Conservation (phyloP, 306 rosid genomes). For the Quercus aquifolioides region DNA sequence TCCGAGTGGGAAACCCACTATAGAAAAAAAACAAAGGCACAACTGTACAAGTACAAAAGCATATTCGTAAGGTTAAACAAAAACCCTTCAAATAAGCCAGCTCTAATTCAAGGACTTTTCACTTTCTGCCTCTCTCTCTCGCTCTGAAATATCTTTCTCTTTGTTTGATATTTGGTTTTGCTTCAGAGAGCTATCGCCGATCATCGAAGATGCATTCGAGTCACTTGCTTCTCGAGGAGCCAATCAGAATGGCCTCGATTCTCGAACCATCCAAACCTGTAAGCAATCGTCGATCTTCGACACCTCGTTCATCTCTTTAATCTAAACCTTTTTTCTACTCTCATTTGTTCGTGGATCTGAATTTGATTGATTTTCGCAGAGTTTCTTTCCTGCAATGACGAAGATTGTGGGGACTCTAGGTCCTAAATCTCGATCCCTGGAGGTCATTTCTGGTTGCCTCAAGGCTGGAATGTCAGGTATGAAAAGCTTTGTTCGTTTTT, state of each 20-base stretch:
- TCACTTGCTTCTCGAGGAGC: constrained; percentile 94
- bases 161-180: background rate
- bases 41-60: background rate
- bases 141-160: constrained; percentile 2
- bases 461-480: constrained; percentile 98
- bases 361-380: constrained; percentile 34
- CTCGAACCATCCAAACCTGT: constrained; percentile 91
- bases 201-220: constrained; percentile 75
- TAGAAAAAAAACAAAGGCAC: background rate
- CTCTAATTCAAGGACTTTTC: background rate
- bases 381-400: constrained; percentile 85
- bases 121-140: background rate
- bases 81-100: background rate
- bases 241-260: constrained; percentile 90
- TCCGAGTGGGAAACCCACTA: background rate
- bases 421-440: constrained; percentile 80
- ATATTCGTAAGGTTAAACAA: background rate
- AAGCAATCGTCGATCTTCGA: constrained; percentile 10
- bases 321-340: background rate
- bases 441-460: constrained; percentile 74
- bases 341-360: background rate
- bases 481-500: background rate
- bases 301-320: background rate
- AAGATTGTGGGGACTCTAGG: constrained; percentile 98
- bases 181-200: constrained; percentile 1